Base-by-base conservation (phyloP, 176 grass and related monocot genomes). In the Avena insularis region DNA sequence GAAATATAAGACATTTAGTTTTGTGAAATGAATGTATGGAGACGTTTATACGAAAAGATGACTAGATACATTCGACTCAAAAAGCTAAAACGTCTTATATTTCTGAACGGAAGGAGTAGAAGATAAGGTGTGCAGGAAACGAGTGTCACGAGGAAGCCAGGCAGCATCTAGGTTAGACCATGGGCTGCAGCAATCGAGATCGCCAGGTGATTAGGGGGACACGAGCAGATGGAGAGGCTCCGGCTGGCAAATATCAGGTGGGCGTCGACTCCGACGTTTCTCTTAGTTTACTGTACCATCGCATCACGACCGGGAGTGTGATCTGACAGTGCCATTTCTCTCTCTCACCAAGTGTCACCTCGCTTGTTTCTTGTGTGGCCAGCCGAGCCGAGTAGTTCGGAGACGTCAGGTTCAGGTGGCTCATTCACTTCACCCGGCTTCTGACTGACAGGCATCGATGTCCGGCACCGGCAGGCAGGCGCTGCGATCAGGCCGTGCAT, bases 221-320 rank as follows among this genome's bases (percentile, higher is more conserved):
- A 83, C 31, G 36, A 31, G 25, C 80, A 68, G 61, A 53, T 82
- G 79, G 79, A 56, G 56, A 53, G 38, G 36, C 25, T 66, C 6
- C 15, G 19, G 50, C 58, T n/a, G 20, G 51, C 51, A 7, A 9
- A 48, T 9, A 48, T 10, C 67, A 57, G 11, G 19, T 36, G 3
- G 65, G 49, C 56, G 80, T 8, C 29, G 11, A 15, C 46, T 65
- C 16, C 10, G 17, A 36, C 63, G 35, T 83, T 45, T 83, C 16
- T 84, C 54, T 15, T 3, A 27, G 79, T 48, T 65, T 62, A 6
- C 11, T 0, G 12, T 4, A 11, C 31, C 51, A 13, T 78, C 53
- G 38, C 53, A n/a, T 57, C 5, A 13, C 2, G 17, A 1, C 33
- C 51, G 54, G 29, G 16, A 67, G 16, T 8, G 1, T 57, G 66